phyloP scores from a whole-genome alignment of 495 filamentous ascomycete species.

The Podospora pseudopauciseta region DNA sequence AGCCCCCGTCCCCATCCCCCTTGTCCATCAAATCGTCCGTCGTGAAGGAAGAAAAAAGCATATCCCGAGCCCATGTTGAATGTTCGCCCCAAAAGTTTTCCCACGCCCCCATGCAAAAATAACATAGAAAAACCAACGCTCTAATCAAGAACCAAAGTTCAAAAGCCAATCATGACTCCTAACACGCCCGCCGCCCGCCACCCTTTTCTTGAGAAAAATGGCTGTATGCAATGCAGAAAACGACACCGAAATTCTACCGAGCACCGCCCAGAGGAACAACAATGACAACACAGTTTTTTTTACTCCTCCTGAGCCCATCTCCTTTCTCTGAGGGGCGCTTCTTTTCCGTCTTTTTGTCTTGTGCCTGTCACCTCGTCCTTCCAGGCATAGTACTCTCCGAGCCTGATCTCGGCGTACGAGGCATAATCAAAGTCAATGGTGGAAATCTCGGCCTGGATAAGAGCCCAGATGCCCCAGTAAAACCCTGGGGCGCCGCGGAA shows the following conservation, averaged over 20 bases:
- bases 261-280: background rate
- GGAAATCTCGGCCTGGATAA: slow-evolving; percentile 93
- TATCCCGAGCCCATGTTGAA: slow-evolving; percentile 30
- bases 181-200: background rate
- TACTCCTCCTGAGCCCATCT: slow-evolving; percentile 69
- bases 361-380: slow-evolving; percentile 64
- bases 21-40: slow-evolving; percentile 8
- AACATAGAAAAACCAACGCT: background rate
- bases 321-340: slow-evolving; percentile 71
- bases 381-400: slow-evolving; percentile 98
- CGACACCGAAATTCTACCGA: background rate
- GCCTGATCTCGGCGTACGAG: slow-evolving; percentile 77
- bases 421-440: slow-evolving; percentile 98
- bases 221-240: background rate
- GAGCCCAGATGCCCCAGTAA: slow-evolving; percentile 87
- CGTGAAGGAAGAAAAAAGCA: slow-evolving; percentile 1
- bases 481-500: slow-evolving; percentile 91
- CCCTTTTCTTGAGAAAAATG: background rate
- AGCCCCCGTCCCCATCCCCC: background rate
- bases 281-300: background rate
- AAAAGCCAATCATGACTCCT: background rate
- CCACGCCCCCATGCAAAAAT: slow-evolving; percentile 19
- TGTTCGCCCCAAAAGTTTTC: slow-evolving; percentile 16
- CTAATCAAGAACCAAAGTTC: background rate
- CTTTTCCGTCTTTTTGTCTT: slow-evolving; percentile 52